These are phyloP conservation scores for Aphanomyces stellatus DNA, from an alignment of 352 stramenopile species.

Conservation along the genomic window DNA sequence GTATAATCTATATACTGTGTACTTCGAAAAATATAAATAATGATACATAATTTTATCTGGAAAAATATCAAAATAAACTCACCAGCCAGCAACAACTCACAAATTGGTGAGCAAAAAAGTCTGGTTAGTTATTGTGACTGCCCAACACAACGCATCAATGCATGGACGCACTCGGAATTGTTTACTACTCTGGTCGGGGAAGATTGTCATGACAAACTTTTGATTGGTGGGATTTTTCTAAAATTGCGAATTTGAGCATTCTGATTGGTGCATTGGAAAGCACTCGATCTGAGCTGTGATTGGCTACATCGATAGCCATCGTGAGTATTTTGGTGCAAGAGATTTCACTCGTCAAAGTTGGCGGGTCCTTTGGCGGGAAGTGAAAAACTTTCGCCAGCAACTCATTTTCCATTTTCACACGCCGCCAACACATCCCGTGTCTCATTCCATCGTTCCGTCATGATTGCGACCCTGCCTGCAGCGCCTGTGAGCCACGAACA, in stretches of 20 bases:
- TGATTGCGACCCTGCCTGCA: background rate
- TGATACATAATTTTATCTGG: too few species aligned
- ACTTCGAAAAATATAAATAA: too few species aligned
- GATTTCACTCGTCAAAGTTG: background rate
- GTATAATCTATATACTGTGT: too few species aligned
- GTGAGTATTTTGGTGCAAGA: background rate
- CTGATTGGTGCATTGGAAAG: background rate
- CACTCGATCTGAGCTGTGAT: background rate
- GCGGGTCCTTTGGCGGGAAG: background rate
- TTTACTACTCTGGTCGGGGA: background rate
- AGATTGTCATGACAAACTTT: background rate
- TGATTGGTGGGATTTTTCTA: conserved; percentile 5
- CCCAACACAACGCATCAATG: too few species aligned
- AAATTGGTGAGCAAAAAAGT: too few species aligned
- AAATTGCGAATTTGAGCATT: background rate
- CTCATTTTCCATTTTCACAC: background rate
- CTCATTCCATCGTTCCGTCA: background rate
- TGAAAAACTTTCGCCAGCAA: background rate
- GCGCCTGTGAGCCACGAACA: background rate
- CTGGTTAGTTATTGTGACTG: too few species aligned
- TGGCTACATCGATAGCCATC: background rate
- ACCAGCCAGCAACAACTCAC: too few species aligned
- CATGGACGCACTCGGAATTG: too few species aligned
- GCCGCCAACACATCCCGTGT: background rate
- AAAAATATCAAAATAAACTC: too few species aligned